A percentile compares a stretch with the other conserved stretches of the same genome.
Evolutionary conservation across 2,329 filamentous ascomycete species (phyloP).

Genomic region (Aspergillus floridensis): DNA sequence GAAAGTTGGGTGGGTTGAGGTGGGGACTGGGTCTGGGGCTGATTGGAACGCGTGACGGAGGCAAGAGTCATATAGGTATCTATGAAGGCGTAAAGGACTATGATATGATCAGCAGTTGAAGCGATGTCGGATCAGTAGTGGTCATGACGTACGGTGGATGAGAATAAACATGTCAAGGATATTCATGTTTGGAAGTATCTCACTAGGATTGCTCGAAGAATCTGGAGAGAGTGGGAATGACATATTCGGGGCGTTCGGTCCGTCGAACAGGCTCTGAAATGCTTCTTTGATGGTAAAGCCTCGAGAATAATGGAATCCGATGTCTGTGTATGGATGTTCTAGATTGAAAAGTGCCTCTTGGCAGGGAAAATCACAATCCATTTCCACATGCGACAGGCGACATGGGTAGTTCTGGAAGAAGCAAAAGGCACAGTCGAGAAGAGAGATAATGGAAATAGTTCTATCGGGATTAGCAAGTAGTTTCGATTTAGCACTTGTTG

Average conservation of each 20-base stretch:
- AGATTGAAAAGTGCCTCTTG: slow-evolving; percentile 41
- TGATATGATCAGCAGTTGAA: not conserved
- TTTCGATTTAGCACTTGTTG: not conserved
- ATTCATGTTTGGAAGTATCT: slow-evolving; percentile 26
- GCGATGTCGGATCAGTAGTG: not conserved
- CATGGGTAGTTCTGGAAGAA: slow-evolving; percentile 48
- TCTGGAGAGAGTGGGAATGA: not conserved
- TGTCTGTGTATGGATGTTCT: slow-evolving; percentile 43
- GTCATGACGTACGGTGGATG: slow-evolving; percentile 38
- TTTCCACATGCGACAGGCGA: slow-evolving; percentile 39
- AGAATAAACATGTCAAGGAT: slow-evolving; percentile 43
- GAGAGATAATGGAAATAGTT: slow-evolving; percentile 40
- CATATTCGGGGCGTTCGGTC: slow-evolving; percentile 16
- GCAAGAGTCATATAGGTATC: slow-evolving; percentile 41
- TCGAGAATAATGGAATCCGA: slow-evolving; percentile 38
- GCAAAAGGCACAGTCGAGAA: slow-evolving; percentile 46
- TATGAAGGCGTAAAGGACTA: slow-evolving; percentile 43
- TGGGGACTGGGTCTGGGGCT: not conserved
- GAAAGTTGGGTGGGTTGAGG: slow-evolving; percentile 8
- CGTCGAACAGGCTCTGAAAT: slow-evolving; percentile 41
- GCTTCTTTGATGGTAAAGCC: slow-evolving; percentile 38
- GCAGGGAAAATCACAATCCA: slow-evolving; percentile 46
- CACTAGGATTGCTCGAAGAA: slow-evolving; percentile 4
- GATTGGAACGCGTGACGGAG: slow-evolving; percentile 22
- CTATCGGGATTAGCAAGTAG: slow-evolving; percentile 23